phyloP scores from a whole-genome alignment of 108 stramenopile genomes.

The Nitzschia inconspicua region DNA sequence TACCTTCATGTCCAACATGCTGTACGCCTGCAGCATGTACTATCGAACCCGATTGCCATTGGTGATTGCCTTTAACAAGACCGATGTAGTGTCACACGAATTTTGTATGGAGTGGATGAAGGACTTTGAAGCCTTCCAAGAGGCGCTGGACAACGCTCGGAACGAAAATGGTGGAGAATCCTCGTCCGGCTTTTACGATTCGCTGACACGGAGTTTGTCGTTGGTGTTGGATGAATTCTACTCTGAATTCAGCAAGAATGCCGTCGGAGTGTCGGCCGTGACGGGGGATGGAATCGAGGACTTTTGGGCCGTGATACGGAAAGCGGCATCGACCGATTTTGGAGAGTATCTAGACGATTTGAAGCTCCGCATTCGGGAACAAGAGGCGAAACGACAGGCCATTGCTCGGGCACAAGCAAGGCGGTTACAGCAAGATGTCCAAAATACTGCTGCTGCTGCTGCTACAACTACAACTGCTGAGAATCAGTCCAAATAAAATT shows the following conservation, averaged over 20 bases:
- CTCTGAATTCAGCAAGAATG: conserved; percentile 62
- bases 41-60: conserved; percentile 94
- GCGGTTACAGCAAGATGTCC: conserved; percentile 52
- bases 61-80: conserved; percentile 96
- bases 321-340: conserved; percentile 82
- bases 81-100: conserved; percentile 80
- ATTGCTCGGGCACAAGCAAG: conserved; percentile 44
- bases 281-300: conserved; percentile 93
- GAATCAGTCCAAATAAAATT: too few relatives aligned
- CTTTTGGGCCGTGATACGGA: conserved; percentile 81
- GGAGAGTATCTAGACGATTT: conserved; percentile 88
- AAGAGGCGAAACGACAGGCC: conserved; percentile 62
- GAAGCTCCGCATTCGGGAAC: conserved; percentile 78
- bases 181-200: conserved; percentile 82
- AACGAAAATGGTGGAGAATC: conserved; percentile 24
- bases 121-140: conserved; percentile 96
- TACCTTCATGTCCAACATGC: conserved; percentile 99
- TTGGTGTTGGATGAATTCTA: conserved; percentile 99
- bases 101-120: conserved; percentile 97
- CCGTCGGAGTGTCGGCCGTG: conserved; percentile 87
- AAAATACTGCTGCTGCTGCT: too few relatives aligned
- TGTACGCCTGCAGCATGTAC: conserved; percentile 97
- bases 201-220: conserved; percentile 88
- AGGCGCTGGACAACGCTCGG: conserved; percentile 80
- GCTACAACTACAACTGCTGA: too few relatives aligned